Percentiles rank a stretch among this genome's conserved stretches.
Conservation (phyloP, 306 rosid genomes). For the Ammopiptanthus mongolicus region DNA sequence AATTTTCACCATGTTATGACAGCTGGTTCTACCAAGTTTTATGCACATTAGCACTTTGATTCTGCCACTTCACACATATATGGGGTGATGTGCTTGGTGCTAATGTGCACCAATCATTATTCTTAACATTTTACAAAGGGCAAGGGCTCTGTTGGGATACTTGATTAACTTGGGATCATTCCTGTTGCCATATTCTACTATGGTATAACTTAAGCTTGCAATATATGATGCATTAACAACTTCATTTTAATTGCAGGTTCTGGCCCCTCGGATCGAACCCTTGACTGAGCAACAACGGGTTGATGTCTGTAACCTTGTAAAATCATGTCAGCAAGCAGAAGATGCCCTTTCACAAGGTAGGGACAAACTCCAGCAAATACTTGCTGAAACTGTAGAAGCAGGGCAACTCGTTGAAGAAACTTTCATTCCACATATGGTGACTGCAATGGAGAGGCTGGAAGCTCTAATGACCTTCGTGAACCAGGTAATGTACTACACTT, state of each 20-base stretch:
- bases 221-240: not conserved
- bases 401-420: conserved; percentile 50
- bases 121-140: not conserved
- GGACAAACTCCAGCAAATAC: conserved; percentile 70
- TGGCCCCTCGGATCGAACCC: conserved; percentile 58
- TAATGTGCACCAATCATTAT: not conserved
- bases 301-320: conserved; percentile 51
- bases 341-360: conserved; percentile 89
- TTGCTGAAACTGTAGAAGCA: conserved; percentile 54
- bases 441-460: conserved; percentile 79
- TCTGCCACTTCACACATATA: no score
- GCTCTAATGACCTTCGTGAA: conserved; percentile 61
- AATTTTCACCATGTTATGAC: no score
- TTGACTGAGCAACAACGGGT: conserved; percentile 57
- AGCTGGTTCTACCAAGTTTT: no score
- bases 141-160: not conserved
- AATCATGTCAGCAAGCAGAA: conserved; percentile 91
- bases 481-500: conserved; percentile 50
- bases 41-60: no score
- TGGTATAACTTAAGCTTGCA: not conserved
- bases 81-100: no score
- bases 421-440: conserved; percentile 43
- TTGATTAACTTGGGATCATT: not conserved
- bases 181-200: not conserved
- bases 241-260: conserved; percentile 49